Percentiles rank a stretch among this genome's conserved stretches.
phyloP scores from a whole-genome alignment of 73 alveolate genomes.

The Tetrahymena malaccensis region DNA sequence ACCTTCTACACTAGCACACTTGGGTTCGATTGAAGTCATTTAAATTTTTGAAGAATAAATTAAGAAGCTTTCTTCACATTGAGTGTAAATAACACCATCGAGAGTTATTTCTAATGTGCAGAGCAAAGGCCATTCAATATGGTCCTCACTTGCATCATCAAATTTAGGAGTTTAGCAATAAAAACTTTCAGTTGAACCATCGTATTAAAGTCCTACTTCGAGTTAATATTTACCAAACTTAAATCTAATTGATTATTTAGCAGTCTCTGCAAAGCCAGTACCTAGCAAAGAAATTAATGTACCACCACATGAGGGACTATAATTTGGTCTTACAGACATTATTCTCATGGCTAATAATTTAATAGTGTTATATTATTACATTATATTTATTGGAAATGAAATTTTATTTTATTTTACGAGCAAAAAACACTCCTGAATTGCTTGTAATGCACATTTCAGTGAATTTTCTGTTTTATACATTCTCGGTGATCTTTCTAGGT shows the following conservation, averaged over 20 bases:
- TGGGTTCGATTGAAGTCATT: slow-evolving; percentile 88
- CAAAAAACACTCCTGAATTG: slow-evolving; percentile 85
- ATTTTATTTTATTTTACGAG: slow-evolving; percentile 18
- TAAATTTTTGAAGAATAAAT: slow-evolving; percentile 86
- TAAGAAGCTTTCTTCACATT: slow-evolving; percentile 89
- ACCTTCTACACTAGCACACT: slow-evolving; percentile 95
- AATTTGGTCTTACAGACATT: slow-evolving; percentile 84
- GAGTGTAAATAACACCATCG: slow-evolving; percentile 94
- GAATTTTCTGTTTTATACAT: slow-evolving; percentile 83
- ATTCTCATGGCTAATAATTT: slow-evolving; percentile 75
- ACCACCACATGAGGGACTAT: slow-evolving; percentile 99
- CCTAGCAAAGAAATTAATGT: slow-evolving; percentile 87
- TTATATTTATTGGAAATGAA: neutral
- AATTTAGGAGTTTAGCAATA: slow-evolving; percentile 93
- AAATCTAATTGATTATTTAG: slow-evolving; percentile 87
- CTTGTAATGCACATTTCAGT: slow-evolving; percentile 90
- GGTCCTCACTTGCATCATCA: slow-evolving; percentile 78
- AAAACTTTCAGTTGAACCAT: slow-evolving; percentile 69
- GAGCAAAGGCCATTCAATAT: slow-evolving; percentile 78
- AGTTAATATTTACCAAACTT: slow-evolving; percentile 79
- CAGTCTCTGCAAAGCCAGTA: slow-evolving; percentile 92
- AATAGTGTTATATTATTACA: neutral
- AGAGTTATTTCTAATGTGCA: slow-evolving; percentile 91
- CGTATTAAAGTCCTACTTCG: slow-evolving; percentile 89
- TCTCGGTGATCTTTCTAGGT: slow-evolving; percentile 71